phyloP scores from a whole-genome alignment of 495 filamentous ascomycete species.

The Aspergillus bridgeri region DNA sequence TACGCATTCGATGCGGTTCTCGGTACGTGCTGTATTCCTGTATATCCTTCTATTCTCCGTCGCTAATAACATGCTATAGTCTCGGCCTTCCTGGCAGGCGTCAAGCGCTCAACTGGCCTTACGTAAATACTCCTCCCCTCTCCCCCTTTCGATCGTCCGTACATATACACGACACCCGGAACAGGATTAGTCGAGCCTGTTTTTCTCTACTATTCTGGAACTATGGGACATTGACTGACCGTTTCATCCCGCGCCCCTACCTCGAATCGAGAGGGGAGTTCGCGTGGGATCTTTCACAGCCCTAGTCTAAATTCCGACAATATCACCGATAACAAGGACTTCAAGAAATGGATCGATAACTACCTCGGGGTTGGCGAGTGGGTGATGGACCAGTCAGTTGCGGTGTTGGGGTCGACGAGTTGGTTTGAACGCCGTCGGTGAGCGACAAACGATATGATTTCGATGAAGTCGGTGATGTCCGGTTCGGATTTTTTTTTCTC shows the following conservation, averaged over 20 bases:
- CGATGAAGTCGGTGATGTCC: too few species aligned
- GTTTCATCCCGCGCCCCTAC: conserved; percentile 30
- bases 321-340: conserved; percentile 77
- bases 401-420: conserved; percentile 77
- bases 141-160: conserved; percentile 2
- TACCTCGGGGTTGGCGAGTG: conserved; percentile 95
- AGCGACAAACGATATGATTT: conserved; percentile 13
- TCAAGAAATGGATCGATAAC: conserved; percentile 88
- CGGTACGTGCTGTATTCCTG: conserved; percentile 50
- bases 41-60: conserved; percentile 10
- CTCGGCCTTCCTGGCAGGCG: conserved; percentile 92
- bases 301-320: conserved; percentile 85
- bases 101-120: conserved; percentile 93
- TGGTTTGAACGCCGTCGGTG: conserved; percentile 88
- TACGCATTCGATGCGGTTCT: conserved; percentile 97
- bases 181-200: neutral
- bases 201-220: neutral
- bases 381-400: conserved; percentile 97
- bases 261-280: conserved; percentile 22
- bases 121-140: conserved; percentile 67
- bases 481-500: neutral
- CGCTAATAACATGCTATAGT: conserved; percentile 46
- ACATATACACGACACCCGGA: neutral
- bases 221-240: conserved; percentile 27
- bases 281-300: conserved; percentile 47